Evolutionary conservation across 164 flowering plant genomes (phyloP).

Genomic region (Umbellularia californica): DNA sequence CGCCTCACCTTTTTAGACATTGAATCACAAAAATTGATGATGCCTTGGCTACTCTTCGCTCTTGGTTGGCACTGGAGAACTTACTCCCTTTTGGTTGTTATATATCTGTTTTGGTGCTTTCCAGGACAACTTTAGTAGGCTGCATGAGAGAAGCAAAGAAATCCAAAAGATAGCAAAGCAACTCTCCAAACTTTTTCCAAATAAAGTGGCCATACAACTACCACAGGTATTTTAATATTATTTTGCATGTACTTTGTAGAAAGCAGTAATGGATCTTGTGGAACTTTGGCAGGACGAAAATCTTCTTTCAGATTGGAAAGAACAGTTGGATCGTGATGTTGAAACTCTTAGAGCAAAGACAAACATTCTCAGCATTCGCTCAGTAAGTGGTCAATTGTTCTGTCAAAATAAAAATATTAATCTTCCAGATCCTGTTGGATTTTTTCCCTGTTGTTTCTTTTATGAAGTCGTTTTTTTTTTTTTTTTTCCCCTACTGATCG

Average conservation of each 20-base stretch:
- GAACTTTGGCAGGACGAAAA: constrained; percentile 57
- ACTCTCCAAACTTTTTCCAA: constrained; percentile 75
- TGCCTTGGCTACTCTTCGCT: too few species aligned
- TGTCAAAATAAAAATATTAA: background rate
- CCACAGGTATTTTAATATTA: constrained; percentile 61
- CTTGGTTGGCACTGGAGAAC: too few species aligned
- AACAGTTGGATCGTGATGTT: constrained; percentile 67
- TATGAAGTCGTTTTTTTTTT: background rate
- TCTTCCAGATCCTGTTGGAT: background rate
- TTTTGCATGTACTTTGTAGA: background rate
- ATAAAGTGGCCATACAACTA: constrained; percentile 72
- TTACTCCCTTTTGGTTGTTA: background rate
- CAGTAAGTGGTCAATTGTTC: constrained; percentile 45
- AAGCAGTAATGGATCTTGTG: constrained; percentile 1
- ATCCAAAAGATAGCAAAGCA: constrained; percentile 66
- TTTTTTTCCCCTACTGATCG: background rate
- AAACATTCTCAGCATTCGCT: constrained; percentile 55
- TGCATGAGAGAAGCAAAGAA: constrained; percentile 79
- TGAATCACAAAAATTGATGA: too few species aligned
- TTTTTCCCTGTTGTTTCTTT: background rate
- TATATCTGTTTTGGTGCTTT: constrained; percentile 8
- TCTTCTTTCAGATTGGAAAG: constrained; percentile 73
- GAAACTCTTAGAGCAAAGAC: constrained; percentile 66
- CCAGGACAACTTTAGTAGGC: constrained; percentile 69
- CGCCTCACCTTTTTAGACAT: too few species aligned